Conservation (phyloP, 2,329 filamentous ascomycete species). For the Fusarium sp. region DNA sequence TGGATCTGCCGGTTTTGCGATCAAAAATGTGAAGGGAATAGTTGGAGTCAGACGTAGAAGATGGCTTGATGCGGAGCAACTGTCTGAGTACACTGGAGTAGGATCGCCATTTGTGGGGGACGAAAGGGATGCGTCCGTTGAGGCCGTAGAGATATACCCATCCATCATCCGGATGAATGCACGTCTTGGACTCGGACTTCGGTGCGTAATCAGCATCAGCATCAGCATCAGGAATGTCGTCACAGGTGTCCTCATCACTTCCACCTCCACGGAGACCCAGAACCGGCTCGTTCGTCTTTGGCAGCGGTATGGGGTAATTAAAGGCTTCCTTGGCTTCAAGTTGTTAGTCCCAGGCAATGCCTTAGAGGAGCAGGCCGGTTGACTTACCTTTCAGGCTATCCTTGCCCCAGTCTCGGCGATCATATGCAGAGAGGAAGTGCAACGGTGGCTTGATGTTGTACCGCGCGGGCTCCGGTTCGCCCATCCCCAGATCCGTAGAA, state of each 20-base stretch:
- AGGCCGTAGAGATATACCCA: constrained; percentile 43
- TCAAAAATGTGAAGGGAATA: constrained; percentile 31
- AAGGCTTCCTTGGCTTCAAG: constrained; percentile 16
- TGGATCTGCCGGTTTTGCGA: neutral
- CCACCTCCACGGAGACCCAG: constrained; percentile 35
- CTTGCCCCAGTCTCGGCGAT: constrained; percentile 47
- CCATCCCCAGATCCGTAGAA: constrained; percentile 27
- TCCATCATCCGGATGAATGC: neutral
- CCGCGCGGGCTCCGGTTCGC: constrained; percentile 17
- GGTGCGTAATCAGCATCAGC: constrained; percentile 12
- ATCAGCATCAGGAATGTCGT: neutral
- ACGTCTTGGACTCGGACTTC: neutral
- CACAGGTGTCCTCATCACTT: neutral
- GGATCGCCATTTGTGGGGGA: constrained; percentile 33
- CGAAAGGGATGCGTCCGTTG: constrained; percentile 49
- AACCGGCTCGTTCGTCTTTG: constrained; percentile 5
- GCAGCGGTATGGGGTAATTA: constrained; percentile 12
- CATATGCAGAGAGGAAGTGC: constrained; percentile 50
- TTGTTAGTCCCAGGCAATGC: constrained; percentile 7
- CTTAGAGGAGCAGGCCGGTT: rapidly evolving
- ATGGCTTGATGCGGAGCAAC: constrained; percentile 30
- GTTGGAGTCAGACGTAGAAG: constrained; percentile 17
- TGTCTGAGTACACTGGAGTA: constrained; percentile 39
- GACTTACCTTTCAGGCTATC: constrained; percentile 40
- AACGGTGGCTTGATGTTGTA: constrained; percentile 44